Percentiles rank a stretch among this genome's conserved stretches.
Conservation (phyloP, 208 protist species). For the Acanthamoeba healyi region DNA sequence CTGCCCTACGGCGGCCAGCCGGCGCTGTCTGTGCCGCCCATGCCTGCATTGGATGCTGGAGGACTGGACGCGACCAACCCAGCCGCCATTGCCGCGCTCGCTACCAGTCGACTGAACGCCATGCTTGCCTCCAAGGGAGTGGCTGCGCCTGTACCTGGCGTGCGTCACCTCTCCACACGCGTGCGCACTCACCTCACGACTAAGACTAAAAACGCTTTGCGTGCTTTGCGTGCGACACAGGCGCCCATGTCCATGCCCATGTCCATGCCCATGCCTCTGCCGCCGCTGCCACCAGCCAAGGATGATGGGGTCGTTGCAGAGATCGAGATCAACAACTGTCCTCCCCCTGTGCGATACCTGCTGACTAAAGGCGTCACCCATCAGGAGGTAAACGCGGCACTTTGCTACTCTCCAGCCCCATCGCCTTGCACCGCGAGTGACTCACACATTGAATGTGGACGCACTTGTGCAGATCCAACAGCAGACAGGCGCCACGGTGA, state of each 20-base stretch:
- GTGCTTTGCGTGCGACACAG: too few species aligned
- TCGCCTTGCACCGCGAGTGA: not conserved
- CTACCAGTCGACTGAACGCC: conserved; percentile 33
- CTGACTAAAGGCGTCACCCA: conserved; percentile 53
- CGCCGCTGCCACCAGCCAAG: not conserved
- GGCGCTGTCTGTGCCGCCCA: not conserved
- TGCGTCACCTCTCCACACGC: not conserved
- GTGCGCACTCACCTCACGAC: too few species aligned
- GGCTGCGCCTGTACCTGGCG: not conserved
- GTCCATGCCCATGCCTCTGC: not conserved
- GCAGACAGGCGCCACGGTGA: conserved; percentile 49
- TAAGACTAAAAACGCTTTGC: not conserved
- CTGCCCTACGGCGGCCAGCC: too few species aligned
- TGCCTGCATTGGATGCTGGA: not conserved
- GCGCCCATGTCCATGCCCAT: too few species aligned
- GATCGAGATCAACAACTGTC: conserved; percentile 52
- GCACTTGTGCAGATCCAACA: conserved; percentile 67
- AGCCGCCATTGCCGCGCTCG: conserved; percentile 22
- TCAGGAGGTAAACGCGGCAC: not conserved
- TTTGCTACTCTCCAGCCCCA: too few species aligned
- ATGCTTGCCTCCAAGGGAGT: conserved; percentile 55
- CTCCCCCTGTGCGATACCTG: conserved; percentile 28
- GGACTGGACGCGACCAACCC: not conserved
- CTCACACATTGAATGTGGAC: not conserved
- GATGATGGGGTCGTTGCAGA: conserved; percentile 28